phyloP scores from a whole-genome alignment of 164 flowering plant species.

The Kalanchoe fedtschenkoi region DNA sequence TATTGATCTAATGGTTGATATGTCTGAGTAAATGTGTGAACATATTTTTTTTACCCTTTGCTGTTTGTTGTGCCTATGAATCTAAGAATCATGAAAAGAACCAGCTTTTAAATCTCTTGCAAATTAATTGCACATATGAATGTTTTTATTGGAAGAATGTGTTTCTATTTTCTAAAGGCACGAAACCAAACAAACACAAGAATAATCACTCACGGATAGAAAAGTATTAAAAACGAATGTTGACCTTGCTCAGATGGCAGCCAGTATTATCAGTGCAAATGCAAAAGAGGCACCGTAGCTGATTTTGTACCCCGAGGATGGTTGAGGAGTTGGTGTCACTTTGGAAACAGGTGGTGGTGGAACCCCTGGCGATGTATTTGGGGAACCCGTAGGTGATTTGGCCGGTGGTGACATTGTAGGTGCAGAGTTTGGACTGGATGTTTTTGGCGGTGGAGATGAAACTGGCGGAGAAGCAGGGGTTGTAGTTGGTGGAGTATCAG shows the following conservation, averaged over 20 bases:
- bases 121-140: too few species aligned
- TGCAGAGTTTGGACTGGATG: too few species aligned
- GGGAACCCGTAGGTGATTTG: background rate
- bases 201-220: background rate
- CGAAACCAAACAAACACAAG: background rate
- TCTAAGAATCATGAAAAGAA: too few species aligned
- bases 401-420: background rate
- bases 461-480: background rate
- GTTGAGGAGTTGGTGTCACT: background rate
- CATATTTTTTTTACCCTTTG: too few species aligned
- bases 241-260: background rate
- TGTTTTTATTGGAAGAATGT: background rate
- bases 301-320: background rate
- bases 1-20: too few species aligned
- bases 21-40: too few species aligned
- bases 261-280: constrained; percentile 1
- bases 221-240: background rate
- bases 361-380: background rate
- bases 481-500: constrained; percentile 9
- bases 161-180: background rate
- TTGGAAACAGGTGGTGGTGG: background rate
- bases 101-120: too few species aligned
- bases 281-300: background rate
- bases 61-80: too few species aligned
- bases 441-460: background rate